Conservation (phyloP, 2,329 filamentous ascomycete genomes). For the Phaeosphaeriaceae sp. region DNA sequence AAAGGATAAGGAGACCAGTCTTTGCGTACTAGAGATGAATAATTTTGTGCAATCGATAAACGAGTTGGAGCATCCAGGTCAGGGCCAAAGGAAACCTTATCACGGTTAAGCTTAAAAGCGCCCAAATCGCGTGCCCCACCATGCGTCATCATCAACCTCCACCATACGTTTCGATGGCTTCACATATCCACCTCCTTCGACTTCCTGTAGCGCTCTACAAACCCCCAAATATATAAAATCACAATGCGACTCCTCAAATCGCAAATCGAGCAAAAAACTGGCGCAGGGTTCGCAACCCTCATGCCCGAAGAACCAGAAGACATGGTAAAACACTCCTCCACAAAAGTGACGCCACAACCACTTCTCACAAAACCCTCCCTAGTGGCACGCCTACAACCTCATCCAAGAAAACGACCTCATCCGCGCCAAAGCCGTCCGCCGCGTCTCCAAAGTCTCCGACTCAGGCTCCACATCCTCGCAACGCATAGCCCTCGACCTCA, state of each 20-base stretch:
- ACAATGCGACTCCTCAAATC: conserved; percentile 71
- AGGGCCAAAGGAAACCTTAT: conserved; percentile 7
- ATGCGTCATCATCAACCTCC: conserved; percentile 16
- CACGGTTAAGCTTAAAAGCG: conserved; percentile 5
- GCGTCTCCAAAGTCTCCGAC: conserved; percentile 65
- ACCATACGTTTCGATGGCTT: conserved; percentile 8
- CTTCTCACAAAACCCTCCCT: too few species aligned
- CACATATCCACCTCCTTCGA: not conserved
- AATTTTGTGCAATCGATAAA: too few species aligned
- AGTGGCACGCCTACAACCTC: conserved; percentile 80
- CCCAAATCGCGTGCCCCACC: conserved; percentile 12
- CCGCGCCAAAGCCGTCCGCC: conserved; percentile 69
- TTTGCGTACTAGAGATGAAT: too few species aligned
- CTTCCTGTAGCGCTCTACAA: not conserved
- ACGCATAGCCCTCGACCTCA: conserved; percentile 68
- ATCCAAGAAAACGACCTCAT: conserved; percentile 70
- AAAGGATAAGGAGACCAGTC: too few species aligned
- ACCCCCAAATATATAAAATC: not conserved
- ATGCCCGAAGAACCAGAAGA: conserved; percentile 77
- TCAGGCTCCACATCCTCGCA: conserved; percentile 68
- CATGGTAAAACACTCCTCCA: conserved; percentile 60
- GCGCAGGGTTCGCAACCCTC: conserved; percentile 68
- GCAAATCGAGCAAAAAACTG: conserved; percentile 67
- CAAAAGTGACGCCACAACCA: too few species aligned
- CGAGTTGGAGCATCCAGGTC: not conserved